Conservation (phyloP, 75 land plant genomes). For the Adiantum capillusveneris region DNA sequence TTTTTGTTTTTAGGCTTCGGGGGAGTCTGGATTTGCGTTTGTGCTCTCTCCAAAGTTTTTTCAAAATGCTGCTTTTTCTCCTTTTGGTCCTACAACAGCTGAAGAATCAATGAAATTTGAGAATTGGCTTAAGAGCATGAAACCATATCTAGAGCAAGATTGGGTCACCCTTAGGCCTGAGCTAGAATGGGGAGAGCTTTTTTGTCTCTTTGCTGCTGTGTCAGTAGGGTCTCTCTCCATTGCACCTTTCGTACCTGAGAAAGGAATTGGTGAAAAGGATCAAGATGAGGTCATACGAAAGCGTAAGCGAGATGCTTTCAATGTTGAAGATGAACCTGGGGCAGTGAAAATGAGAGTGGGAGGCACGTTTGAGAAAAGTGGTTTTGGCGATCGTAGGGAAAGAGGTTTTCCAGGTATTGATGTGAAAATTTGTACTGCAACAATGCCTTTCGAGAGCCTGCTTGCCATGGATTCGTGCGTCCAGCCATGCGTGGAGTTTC, state of each 20-base stretch:
- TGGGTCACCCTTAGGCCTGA: conserved; percentile 46
- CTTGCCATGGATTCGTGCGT: conserved; percentile 2
- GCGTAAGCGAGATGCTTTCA: conserved; percentile 14
- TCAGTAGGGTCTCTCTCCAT: conserved; percentile 51
- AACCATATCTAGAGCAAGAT: conserved; percentile 43
- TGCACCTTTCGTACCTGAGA: conserved; percentile 53
- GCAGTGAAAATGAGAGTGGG: conserved; percentile 40
- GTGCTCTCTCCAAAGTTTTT: conserved; percentile 72
- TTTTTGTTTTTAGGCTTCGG: conserved; percentile 47
- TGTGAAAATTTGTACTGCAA: conserved; percentile 29
- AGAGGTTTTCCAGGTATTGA: conserved; percentile 93
- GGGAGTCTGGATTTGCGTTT: conserved; percentile 51
- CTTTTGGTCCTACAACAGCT: conserved; percentile 62
- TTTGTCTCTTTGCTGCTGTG: conserved; percentile 62
- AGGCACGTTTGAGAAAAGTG: conserved; percentile 27
- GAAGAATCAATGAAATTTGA: conserved; percentile 49
- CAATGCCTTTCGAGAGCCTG: conserved; percentile 14
- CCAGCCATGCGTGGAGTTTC: too few relatives aligned
- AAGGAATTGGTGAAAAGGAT: conserved; percentile 85
- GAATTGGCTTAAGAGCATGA: conserved; percentile 45
- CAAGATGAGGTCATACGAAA: conserved; percentile 37
- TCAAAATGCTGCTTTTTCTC: conserved; percentile 56
- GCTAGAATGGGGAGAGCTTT: conserved; percentile 67
- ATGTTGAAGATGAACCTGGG: neutral
- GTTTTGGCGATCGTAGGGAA: conserved; percentile 54